These are phyloP conservation scores for Paxillus involutus DNA, from an alignment of 768 basidiomycete genomes.

Conservation along the genomic window DNA sequence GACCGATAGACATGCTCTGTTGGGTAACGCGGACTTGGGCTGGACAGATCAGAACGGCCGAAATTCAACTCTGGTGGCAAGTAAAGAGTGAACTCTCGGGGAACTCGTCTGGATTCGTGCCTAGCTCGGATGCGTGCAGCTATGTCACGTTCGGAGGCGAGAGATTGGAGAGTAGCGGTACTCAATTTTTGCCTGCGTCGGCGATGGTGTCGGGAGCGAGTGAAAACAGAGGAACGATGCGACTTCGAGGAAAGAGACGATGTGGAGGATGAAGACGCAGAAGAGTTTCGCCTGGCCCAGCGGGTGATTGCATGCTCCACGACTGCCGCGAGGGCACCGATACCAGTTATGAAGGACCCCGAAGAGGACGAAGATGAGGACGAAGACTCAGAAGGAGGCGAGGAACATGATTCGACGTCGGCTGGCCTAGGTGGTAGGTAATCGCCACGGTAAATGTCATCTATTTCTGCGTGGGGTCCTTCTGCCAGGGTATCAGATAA, in stretches of 20 bases:
- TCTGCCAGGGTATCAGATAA: constrained; percentile 2
- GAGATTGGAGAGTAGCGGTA: constrained; percentile 48
- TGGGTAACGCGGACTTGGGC: not conserved
- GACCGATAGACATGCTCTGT: constrained; percentile 39
- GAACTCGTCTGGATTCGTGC: constrained; percentile 55
- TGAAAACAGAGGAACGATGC: constrained; percentile 31
- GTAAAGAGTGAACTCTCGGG: constrained; percentile 67
- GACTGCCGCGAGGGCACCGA: constrained; percentile 57
- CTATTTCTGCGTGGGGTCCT: constrained; percentile 21
- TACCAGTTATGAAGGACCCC: constrained; percentile 36
- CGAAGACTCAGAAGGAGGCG: constrained; percentile 32
- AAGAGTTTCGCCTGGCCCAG: constrained; percentile 61
- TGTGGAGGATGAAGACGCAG: constrained; percentile 44
- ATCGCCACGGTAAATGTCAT: constrained; percentile 65
- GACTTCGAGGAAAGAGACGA: constrained; percentile 39
- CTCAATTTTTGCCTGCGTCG: constrained; percentile 48
- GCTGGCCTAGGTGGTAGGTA: constrained; percentile 33
- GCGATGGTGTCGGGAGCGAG: constrained; percentile 41
- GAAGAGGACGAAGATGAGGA: constrained; percentile 33
- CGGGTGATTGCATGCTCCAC: constrained; percentile 70
- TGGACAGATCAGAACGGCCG: constrained; percentile 6
- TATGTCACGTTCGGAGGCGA: constrained; percentile 58
- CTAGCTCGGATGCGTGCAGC: constrained; percentile 62
- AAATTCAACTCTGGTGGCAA: constrained; percentile 41
- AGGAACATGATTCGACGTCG: constrained; percentile 27